phyloP scores from a whole-genome alignment of 495 filamentous ascomycete species.

The Penicillium diatomitis region DNA sequence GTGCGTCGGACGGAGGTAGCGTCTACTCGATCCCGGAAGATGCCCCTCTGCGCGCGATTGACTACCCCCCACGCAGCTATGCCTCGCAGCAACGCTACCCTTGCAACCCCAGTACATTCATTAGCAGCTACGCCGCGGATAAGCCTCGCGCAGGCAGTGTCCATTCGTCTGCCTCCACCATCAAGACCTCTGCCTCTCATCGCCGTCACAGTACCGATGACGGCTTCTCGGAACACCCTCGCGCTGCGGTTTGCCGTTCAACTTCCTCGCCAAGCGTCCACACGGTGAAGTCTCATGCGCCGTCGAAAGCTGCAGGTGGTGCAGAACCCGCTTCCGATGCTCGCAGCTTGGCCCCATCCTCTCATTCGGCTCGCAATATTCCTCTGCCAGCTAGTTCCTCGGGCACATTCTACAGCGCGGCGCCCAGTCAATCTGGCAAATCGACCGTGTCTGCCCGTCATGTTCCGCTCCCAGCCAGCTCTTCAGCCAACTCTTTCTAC shows the following conservation, averaged over 20 bases:
- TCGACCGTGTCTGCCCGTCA: constrained; percentile 19
- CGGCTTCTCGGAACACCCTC: constrained; percentile 9
- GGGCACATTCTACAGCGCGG: constrained; percentile 5
- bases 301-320: not conserved
- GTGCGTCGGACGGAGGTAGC: constrained; percentile 31
- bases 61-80: constrained; percentile 27
- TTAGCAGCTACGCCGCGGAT: constrained; percentile 32
- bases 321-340: not conserved
- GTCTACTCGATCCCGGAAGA: constrained; percentile 27
- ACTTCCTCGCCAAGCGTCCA: constrained; percentile 10
- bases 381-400: constrained; percentile 17
- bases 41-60: constrained; percentile 32
- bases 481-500: constrained; percentile 6
- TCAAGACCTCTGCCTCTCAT: constrained; percentile 30
- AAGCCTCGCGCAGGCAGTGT: constrained; percentile 27
- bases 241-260: constrained; percentile 10
- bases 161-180: constrained; percentile 28
- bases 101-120: constrained; percentile 29
- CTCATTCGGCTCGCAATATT: constrained; percentile 23
- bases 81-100: constrained; percentile 20
- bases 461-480: constrained; percentile 9
- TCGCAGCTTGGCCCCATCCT: constrained; percentile 21
- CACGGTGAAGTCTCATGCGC: constrained; percentile 9
- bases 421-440: constrained; percentile 11
- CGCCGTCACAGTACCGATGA: constrained; percentile 13